Conservation (phyloP, 306 rosid species). For the Corylus heterophylla region DNA sequence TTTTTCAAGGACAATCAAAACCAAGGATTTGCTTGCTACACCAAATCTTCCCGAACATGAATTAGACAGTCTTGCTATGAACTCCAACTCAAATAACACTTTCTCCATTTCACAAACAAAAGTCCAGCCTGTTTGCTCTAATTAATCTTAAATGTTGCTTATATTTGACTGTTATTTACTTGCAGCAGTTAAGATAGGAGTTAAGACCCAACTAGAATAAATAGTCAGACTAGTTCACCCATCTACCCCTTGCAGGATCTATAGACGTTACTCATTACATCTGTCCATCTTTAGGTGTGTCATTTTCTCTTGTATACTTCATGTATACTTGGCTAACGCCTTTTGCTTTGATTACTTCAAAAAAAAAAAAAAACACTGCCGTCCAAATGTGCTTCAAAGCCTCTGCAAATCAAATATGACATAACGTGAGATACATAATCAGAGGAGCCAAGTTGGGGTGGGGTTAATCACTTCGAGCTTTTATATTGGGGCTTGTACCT, state of each 20-base stretch:
- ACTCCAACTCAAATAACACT: neutral
- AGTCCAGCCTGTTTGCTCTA: neutral
- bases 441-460: neutral
- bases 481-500: neutral
- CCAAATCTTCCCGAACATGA: conserved; percentile 17
- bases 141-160: neutral
- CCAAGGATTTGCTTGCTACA: conserved; percentile 11
- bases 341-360: too few species aligned
- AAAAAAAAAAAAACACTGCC: too few species aligned
- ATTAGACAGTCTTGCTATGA: neutral
- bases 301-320: too few species aligned
- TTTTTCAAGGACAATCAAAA: conserved; percentile 1
- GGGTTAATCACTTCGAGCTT: neutral
- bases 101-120: neutral
- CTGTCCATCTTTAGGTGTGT: neutral
- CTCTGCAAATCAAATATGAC: neutral
- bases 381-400: neutral
- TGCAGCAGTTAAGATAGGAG: neutral
- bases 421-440: neutral
- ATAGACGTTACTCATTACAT: neutral
- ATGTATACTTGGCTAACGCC: too few species aligned
- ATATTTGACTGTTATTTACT: neutral
- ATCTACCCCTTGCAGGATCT: neutral
- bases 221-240: neutral
- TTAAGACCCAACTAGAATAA: neutral